Evolutionary conservation across 306 rosid species (phyloP).

Genomic region (Hippophae rhamnoides): DNA sequence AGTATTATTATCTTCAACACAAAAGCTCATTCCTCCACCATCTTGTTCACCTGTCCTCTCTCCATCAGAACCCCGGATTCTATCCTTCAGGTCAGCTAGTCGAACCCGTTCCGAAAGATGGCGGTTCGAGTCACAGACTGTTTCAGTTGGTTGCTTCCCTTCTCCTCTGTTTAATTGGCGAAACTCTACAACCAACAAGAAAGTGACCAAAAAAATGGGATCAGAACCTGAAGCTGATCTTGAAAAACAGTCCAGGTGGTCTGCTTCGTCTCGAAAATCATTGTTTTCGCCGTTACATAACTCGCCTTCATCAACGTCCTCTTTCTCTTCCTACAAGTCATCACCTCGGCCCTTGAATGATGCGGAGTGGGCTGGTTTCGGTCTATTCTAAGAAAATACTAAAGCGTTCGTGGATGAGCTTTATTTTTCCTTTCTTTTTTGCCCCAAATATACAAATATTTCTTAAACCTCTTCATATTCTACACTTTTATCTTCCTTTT

Average conservation of each 20-base stretch:
- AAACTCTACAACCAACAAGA: slow-evolving; percentile 14
- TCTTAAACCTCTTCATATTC: too few relatives aligned
- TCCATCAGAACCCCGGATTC: slow-evolving; percentile 24
- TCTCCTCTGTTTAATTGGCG: slow-evolving; percentile 44
- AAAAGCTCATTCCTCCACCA: slow-evolving; percentile 51
- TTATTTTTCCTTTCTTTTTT: too few relatives aligned
- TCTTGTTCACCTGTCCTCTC: slow-evolving; percentile 15
- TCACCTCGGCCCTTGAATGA: slow-evolving; percentile 56
- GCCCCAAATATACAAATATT: too few relatives aligned
- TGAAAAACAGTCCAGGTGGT: slow-evolving; percentile 54
- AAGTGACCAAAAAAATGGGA: not conserved
- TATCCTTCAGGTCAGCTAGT: slow-evolving; percentile 37
- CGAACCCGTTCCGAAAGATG: slow-evolving; percentile 45
- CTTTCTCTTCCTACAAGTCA: slow-evolving; percentile 33
- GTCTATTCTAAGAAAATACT: slow-evolving; percentile 38
- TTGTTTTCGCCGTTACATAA: slow-evolving; percentile 38
- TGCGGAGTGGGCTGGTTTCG: slow-evolving; percentile 82
- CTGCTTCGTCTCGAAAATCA: slow-evolving; percentile 47
- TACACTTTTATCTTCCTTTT: too few relatives aligned
- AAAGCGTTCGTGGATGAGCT: not conserved
- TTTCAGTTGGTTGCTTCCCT: slow-evolving; percentile 60
- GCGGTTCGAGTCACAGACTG: slow-evolving; percentile 38
- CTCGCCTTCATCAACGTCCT: slow-evolving; percentile 32
- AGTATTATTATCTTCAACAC: slow-evolving; percentile 1
- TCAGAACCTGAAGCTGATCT: slow-evolving; percentile 36